These are phyloP conservation scores for Adenanthera pavonina DNA, from an alignment of 306 rosid genomes.

Conservation along the genomic window DNA sequence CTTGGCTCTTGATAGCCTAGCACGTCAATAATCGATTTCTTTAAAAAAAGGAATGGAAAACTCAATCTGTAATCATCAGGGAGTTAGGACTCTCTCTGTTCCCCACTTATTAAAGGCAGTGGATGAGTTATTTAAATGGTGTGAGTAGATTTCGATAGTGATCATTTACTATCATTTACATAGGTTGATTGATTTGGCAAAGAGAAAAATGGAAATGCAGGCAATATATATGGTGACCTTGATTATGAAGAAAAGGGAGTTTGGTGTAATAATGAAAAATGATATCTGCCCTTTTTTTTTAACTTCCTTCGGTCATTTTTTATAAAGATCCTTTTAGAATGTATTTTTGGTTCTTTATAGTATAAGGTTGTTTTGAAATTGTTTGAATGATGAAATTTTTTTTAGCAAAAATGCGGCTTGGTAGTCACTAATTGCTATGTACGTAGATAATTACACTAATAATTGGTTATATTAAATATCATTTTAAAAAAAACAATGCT, in stretches of 20 bases:
- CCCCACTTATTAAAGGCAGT: background rate
- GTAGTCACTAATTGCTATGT: no score
- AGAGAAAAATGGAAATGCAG: conserved; percentile 8
- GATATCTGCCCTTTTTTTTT: background rate
- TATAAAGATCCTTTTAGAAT: no score
- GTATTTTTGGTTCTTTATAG: no score
- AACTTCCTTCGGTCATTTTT: no score
- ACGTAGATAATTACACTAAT: no score
- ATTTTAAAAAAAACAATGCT: no score
- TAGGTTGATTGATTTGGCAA: background rate
- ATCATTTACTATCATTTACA: conserved; percentile 2
- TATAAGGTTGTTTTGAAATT: no score
- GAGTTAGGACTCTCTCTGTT: background rate
- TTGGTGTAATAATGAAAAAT: conserved; percentile 26
- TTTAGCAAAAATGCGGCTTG: no score
- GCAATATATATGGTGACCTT: background rate
- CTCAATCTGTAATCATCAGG: conserved; percentile 24
- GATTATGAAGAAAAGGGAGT: background rate
- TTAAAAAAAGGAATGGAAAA: background rate
- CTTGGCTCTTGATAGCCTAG: conserved; percentile 34
- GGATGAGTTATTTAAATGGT: no score
- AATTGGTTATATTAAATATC: no score
- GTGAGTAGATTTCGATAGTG: background rate
- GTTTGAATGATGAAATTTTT: no score
- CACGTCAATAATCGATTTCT: conserved; percentile 21